A percentile compares a stretch with the other conserved stretches of the same genome.
These are phyloP conservation scores for Elaphomyces granulatus DNA, from an alignment of 495 filamentous ascomycete species.

Conservation along the genomic window DNA sequence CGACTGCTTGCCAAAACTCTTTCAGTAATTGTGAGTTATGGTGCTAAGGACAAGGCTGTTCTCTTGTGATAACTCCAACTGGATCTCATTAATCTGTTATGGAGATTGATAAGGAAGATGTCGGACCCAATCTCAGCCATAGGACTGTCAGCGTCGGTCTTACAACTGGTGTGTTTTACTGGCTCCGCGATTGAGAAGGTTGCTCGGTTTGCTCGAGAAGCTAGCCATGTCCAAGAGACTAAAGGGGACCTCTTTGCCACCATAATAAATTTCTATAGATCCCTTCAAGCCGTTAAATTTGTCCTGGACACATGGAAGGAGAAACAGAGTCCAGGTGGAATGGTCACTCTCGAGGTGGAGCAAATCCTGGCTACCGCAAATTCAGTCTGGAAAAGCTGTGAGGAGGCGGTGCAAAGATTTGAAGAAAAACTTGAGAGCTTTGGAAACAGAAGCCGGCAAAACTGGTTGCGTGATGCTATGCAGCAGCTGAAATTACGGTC, in stretches of 20 bases:
- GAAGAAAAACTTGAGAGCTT: background rate
- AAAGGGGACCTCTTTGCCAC: background rate
- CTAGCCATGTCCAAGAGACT: background rate
- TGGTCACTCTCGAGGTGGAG: too few species aligned
- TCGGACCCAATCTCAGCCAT: too few species aligned
- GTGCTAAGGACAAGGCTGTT: too few species aligned
- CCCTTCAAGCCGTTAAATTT: too few species aligned
- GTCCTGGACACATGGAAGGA: too few species aligned
- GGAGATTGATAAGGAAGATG: too few species aligned
- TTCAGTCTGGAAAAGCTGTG: background rate
- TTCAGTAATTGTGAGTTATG: too few species aligned
- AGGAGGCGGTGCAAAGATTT: background rate
- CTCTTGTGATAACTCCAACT: too few species aligned
- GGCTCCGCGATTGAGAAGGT: background rate
- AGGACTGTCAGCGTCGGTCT: background rate
- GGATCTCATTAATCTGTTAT: too few species aligned
- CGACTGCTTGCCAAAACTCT: too few species aligned
- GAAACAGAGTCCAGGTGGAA: too few species aligned
- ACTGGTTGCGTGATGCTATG: background rate
- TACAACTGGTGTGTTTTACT: background rate
- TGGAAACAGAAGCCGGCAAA: background rate
- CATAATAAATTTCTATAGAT: too few species aligned
- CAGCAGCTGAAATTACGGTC: background rate
- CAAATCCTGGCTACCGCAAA: background rate
- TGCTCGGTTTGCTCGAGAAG: background rate